phyloP scores from a whole-genome alignment of 2,329 filamentous ascomycete genomes.

The Botryotinia narcissicola region DNA sequence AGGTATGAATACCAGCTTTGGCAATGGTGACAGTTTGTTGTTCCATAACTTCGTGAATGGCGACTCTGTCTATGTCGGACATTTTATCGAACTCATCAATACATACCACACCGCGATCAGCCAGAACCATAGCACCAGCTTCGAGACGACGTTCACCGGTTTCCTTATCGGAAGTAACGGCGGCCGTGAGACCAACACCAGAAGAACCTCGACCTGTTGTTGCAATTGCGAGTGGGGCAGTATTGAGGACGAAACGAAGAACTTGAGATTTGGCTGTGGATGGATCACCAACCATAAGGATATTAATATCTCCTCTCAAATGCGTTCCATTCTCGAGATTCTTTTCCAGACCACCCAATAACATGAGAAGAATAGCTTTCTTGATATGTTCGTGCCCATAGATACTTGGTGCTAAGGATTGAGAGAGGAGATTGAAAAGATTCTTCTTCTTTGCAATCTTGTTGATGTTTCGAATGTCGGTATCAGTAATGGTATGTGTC shows the following conservation, averaged over 20 bases:
- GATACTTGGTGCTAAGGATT: constrained; percentile 93
- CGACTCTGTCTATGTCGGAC: constrained; percentile 96
- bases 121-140: constrained; percentile 98
- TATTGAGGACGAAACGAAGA: constrained; percentile 94
- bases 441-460: constrained; percentile 94
- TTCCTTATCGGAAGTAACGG: constrained; percentile 95
- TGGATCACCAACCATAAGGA: constrained; percentile 97
- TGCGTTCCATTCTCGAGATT: constrained; percentile 98
- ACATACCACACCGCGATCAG: constrained; percentile 93
- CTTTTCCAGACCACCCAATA: constrained; percentile 95
- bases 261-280: constrained; percentile 99
- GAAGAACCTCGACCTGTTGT: constrained; percentile 96
- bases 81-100: constrained; percentile 99
- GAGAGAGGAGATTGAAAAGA: constrained; percentile 86
- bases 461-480: constrained; percentile 98
- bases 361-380: constrained; percentile 92
- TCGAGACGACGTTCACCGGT: constrained; percentile 93
- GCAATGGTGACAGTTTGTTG: constrained; percentile 99
- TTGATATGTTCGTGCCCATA: constrained; percentile 98
- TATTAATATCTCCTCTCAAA: constrained; percentile 97
- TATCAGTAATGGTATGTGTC: constrained; percentile 88
- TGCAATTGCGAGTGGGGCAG: constrained; percentile 91
- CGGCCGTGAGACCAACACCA: constrained; percentile 94
- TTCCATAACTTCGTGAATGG: constrained; percentile 99
- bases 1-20: constrained; percentile 97